Conservation (phyloP, 192 early-diverging fungal species). For the Coemansia sp. region DNA sequence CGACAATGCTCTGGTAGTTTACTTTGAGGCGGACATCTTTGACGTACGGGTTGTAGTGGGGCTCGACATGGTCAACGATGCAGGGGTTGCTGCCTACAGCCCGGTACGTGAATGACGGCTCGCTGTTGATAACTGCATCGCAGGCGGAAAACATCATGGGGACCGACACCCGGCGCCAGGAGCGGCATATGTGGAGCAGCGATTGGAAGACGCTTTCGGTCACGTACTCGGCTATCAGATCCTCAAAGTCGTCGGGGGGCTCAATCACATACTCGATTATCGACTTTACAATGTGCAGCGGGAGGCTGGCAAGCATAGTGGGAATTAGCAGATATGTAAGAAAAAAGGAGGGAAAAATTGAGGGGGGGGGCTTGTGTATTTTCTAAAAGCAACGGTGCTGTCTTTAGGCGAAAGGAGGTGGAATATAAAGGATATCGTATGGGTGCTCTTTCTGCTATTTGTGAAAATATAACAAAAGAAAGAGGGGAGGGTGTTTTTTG, state of each 20-base stretch:
- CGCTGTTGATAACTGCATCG: background rate
- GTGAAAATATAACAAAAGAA: too few species aligned
- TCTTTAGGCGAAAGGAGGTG: too few species aligned
- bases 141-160: conserved; percentile 5
- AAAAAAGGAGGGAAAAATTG: background rate
- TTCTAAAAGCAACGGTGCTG: background rate
- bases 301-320: background rate
- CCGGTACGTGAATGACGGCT: background rate
- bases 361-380: background rate
- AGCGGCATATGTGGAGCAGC: conserved; percentile 2
- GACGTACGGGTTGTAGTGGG: conserved; percentile 4
- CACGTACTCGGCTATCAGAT: conserved; percentile 7
- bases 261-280: conserved; percentile 8
- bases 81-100: background rate
- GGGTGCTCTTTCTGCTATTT: too few species aligned
- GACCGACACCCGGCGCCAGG: background rate
- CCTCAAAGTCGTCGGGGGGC: conserved; percentile 4
- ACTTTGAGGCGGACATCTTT: background rate
- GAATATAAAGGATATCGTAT: too few species aligned
- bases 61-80: background rate
- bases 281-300: conserved; percentile 2
- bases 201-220: background rate
- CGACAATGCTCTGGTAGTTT: background rate
- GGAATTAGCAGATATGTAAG: background rate
- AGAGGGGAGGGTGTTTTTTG: background rate